A percentile compares a stretch with the other conserved stretches of the same genome.
Evolutionary conservation across 345 rosid species (phyloP).

Genomic region (thale cress (Arabidopsis thaliana)): DNA sequence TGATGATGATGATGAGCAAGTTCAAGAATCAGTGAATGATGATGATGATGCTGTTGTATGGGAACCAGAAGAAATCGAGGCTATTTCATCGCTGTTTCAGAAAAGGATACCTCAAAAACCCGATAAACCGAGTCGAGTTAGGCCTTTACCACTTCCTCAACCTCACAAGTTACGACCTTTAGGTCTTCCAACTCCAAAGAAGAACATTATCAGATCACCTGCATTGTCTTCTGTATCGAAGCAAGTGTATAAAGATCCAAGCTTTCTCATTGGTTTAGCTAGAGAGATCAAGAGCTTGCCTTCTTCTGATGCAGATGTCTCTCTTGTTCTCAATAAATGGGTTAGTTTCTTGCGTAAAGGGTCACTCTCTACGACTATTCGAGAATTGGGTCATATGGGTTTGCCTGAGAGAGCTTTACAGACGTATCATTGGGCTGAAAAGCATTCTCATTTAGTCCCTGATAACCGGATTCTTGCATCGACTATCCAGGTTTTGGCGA

Average conservation of each 20-base stretch:
- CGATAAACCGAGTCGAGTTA: slow-evolving; percentile 53
- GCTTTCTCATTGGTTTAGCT: slow-evolving; percentile 69
- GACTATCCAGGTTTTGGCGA: slow-evolving; percentile 73
- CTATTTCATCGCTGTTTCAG: slow-evolving; percentile 78
- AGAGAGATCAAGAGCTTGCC: slow-evolving; percentile 62
- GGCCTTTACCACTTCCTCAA: slow-evolving; percentile 81
- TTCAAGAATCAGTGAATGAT: slow-evolving; percentile 38
- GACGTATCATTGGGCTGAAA: slow-evolving; percentile 84
- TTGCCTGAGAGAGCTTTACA: slow-evolving; percentile 81
- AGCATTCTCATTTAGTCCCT: slow-evolving; percentile 64
- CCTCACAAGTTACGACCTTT: slow-evolving; percentile 78
- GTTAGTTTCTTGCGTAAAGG: slow-evolving; percentile 75
- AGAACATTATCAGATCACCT: slow-evolving; percentile 40
- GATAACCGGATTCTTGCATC: slow-evolving; percentile 75
- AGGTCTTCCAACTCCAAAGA: slow-evolving; percentile 68
- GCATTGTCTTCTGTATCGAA: slow-evolving; percentile 46
- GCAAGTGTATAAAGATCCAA: slow-evolving; percentile 62
- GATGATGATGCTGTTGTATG: slow-evolving; percentile 51
- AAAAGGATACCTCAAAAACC: slow-evolving; percentile 85
- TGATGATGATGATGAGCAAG: slow-evolving; percentile 20
- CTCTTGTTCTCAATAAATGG: slow-evolving; percentile 60
- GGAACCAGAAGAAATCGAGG: slow-evolving; percentile 75
- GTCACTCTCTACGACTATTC: slow-evolving; percentile 67
- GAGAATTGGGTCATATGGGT: slow-evolving; percentile 85
- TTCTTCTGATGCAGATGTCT: slow-evolving; percentile 55